phyloP scores from a whole-genome alignment of 169 alveolate genomes.

The Plasmodium yoelii region DNA sequence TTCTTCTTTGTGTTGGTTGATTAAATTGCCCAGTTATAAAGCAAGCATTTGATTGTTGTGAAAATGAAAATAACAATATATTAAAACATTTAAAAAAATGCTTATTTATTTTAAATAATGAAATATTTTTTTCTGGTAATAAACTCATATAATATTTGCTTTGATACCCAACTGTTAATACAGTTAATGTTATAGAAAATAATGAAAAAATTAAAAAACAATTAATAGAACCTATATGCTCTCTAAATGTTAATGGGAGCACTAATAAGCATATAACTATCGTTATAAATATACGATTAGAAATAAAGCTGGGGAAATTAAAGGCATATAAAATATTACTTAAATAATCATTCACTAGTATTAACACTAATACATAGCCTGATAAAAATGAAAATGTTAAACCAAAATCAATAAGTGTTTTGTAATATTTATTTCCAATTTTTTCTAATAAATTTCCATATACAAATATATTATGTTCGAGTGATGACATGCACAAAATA shows the following conservation, averaged over 20 bases:
- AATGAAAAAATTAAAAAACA: constrained; percentile 34
- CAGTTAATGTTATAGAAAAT: constrained; percentile 42
- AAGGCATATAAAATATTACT: constrained; percentile 39
- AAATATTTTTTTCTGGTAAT: constrained; percentile 28
- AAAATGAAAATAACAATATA: constrained; percentile 56
- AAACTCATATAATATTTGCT: constrained; percentile 12
- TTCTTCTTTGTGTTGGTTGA: constrained; percentile 71
- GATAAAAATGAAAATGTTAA: constrained; percentile 56
- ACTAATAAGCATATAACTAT: constrained; percentile 31
- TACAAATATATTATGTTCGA: constrained; percentile 72
- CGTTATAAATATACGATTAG: constrained; percentile 26
- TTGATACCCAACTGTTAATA: constrained; percentile 51
- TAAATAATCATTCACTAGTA: constrained; percentile 54
- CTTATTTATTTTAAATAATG: constrained; percentile 18
- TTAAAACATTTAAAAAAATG: constrained; percentile 66
- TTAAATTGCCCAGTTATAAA: constrained; percentile 71
- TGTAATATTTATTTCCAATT: constrained; percentile 42
- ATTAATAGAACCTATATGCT: constrained; percentile 40
- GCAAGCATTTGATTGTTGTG: constrained; percentile 76
- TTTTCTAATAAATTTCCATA: constrained; percentile 69
- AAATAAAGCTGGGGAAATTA: constrained; percentile 32
- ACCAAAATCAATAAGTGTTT: constrained; percentile 54
- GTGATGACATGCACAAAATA: constrained; percentile 47
- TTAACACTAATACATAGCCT: constrained; percentile 48
- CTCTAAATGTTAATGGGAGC: constrained; percentile 54